Percentiles rank a stretch among this genome's conserved stretches.
Conservation (phyloP, 192 early-diverging fungal genomes). For the Coemansia sp. region DNA sequence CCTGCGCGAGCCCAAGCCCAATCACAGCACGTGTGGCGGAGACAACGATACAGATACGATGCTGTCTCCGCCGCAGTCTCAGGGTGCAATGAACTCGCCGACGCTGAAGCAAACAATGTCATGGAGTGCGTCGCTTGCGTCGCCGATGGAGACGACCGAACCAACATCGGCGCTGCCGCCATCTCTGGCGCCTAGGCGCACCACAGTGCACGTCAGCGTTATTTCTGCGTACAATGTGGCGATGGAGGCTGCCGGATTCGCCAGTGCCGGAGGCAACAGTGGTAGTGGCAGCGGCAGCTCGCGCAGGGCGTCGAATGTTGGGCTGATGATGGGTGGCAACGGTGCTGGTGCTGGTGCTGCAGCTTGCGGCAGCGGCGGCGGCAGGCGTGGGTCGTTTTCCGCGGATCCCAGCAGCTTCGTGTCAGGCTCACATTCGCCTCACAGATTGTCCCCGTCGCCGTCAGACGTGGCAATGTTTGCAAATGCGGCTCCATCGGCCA, state of each 20-base stretch:
- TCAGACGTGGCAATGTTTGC: conserved; percentile 51
- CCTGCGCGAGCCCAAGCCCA: conserved; percentile 17
- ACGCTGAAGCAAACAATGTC: background rate
- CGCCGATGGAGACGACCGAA: conserved; percentile 7
- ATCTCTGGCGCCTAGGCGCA: conserved; percentile 12
- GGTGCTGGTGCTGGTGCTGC: too few relatives aligned
- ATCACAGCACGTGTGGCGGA: background rate
- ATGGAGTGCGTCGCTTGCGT: conserved; percentile 4
- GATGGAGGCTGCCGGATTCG: background rate
- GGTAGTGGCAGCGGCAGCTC: conserved; percentile 2
- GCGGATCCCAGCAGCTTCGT: conserved; percentile 16
- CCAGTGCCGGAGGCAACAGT: background rate
- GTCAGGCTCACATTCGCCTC: conserved; percentile 12
- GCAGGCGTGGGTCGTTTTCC: conserved; percentile 27
- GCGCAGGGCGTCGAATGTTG: conserved; percentile 7
- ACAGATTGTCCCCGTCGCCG: conserved; percentile 29
- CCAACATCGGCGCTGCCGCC: background rate
- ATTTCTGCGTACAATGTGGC: conserved; percentile 35
- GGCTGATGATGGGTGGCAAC: conserved; percentile 2
- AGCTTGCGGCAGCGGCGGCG: background rate
- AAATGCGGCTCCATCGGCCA: too few relatives aligned
- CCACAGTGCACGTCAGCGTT: conserved; percentile 44
- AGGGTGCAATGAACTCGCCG: conserved; percentile 6
- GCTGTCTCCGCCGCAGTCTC: conserved; percentile 16
- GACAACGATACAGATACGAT: conserved; percentile 1